phyloP scores from a whole-genome alignment of 106 monocot genomes.

The Dendrobium officinale region DNA sequence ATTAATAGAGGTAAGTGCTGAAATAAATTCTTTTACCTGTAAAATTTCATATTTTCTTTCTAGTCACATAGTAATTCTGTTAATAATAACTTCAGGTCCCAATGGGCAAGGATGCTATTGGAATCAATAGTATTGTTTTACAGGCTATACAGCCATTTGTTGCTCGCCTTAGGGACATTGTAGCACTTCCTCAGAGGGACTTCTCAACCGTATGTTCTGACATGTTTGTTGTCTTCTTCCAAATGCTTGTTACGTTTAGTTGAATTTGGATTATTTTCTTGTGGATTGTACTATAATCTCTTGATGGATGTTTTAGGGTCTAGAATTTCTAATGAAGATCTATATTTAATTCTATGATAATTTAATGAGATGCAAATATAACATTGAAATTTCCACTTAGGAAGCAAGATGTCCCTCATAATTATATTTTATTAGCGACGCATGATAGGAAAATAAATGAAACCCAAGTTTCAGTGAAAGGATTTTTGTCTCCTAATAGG shows the following conservation, averaged over 20 bases:
- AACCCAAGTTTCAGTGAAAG: neutral
- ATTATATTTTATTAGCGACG: neutral
- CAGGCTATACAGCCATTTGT: slow-evolving; percentile 64
- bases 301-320: neutral
- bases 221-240: neutral
- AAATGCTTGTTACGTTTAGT: neutral
- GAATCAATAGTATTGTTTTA: slow-evolving; percentile 53
- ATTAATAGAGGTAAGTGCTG: slow-evolving; percentile 54
- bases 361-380: neutral
- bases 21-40: neutral
- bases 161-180: slow-evolving; percentile 31
- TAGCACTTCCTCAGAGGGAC: slow-evolving; percentile 58
- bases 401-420: neutral
- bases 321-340: neutral
- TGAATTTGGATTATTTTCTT: neutral
- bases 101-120: slow-evolving; percentile 55
- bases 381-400: neutral
- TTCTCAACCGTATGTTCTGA: slow-evolving; percentile 49
- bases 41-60: neutral
- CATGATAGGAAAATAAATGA: neutral
- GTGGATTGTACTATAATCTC: neutral
- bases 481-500: neutral
- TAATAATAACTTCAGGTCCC: slow-evolving; percentile 50
- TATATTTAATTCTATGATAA: neutral
- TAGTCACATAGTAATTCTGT: slow-evolving; percentile 1